phyloP scores from a whole-genome alignment of 169 alveolate species.

The Nephromyces sp. region DNA sequence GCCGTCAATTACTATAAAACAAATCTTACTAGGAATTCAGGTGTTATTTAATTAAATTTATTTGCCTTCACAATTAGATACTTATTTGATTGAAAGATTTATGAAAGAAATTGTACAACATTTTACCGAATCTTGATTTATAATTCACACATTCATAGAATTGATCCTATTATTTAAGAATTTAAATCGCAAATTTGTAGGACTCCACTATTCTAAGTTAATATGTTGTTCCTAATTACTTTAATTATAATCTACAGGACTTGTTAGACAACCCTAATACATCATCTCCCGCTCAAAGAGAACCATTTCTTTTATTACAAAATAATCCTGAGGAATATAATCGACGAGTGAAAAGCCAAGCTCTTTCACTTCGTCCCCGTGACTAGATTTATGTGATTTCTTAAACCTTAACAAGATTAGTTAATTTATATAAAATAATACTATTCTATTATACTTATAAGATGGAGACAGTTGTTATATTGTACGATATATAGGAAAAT shows the following conservation, averaged over 20 bases:
- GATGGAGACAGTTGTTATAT: too few species aligned
- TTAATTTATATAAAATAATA: too few species aligned
- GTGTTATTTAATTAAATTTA: too few species aligned
- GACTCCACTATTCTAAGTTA: background rate
- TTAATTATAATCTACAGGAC: slow-evolving; percentile 53
- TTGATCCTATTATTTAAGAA: too few species aligned
- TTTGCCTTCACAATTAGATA: background rate
- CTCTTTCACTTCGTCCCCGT: slow-evolving; percentile 31
- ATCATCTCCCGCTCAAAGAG: slow-evolving; percentile 91
- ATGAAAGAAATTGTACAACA: too few species aligned
- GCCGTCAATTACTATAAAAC: slow-evolving; percentile 95
- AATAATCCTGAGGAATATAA: slow-evolving; percentile 82
- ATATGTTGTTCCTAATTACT: background rate
- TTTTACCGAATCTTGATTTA: background rate
- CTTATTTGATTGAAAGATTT: background rate
- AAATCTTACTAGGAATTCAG: slow-evolving; percentile 93
- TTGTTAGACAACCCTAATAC: slow-evolving; percentile 92
- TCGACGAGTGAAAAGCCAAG: slow-evolving; percentile 34
- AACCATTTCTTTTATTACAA: slow-evolving; percentile 81
- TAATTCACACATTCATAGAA: background rate
- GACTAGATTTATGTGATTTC: too few species aligned
- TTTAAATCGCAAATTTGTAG: background rate
- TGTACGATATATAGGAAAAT: too few species aligned
- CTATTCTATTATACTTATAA: too few species aligned
- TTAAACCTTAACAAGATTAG: too few species aligned